These are phyloP conservation scores for Apophysomyces trapeziformis DNA, from an alignment of 371 early-diverging fungal genomes.

Conservation along the genomic window DNA sequence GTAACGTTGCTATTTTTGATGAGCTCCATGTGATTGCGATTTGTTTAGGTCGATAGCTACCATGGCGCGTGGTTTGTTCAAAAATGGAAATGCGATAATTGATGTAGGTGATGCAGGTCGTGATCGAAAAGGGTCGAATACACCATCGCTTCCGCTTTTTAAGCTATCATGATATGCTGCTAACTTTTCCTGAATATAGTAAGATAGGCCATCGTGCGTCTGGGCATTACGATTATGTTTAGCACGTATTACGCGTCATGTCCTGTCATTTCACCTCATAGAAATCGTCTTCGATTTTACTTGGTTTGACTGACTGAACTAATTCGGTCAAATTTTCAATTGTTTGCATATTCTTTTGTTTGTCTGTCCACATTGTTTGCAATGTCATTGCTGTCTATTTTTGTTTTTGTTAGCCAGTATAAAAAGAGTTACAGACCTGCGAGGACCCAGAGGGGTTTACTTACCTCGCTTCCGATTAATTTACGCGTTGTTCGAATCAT, in stretches of 20 bases:
- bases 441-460: neutral
- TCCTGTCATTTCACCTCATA: neutral
- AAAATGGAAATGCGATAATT: conserved; percentile 26
- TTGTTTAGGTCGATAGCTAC: conserved; percentile 14
- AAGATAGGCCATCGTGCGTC: conserved; percentile 27
- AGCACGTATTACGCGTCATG: neutral
- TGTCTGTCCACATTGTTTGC: conserved; percentile 14
- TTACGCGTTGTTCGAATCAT: conserved; percentile 26
- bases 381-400: neutral
- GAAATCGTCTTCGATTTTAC: conserved; percentile 2
- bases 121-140: conserved; percentile 2
- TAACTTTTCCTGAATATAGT: conserved; percentile 34
- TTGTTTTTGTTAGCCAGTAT: neutral
- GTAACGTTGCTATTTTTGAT: conserved; percentile 23
- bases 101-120: conserved; percentile 24
- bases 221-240: neutral
- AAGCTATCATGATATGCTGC: conserved; percentile 29
- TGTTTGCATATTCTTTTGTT: conserved; percentile 24
- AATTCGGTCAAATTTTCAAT: conserved; percentile 14
- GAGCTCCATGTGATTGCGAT: neutral
- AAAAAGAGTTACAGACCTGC: no score
- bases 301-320: neutral
- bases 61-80: conserved; percentile 26
- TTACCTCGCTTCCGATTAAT: conserved; percentile 28
- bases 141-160: conserved; percentile 20